Evolutionary conservation across 257 asterid genomes (phyloP).

Genomic region (Salvia rosmarinus): DNA sequence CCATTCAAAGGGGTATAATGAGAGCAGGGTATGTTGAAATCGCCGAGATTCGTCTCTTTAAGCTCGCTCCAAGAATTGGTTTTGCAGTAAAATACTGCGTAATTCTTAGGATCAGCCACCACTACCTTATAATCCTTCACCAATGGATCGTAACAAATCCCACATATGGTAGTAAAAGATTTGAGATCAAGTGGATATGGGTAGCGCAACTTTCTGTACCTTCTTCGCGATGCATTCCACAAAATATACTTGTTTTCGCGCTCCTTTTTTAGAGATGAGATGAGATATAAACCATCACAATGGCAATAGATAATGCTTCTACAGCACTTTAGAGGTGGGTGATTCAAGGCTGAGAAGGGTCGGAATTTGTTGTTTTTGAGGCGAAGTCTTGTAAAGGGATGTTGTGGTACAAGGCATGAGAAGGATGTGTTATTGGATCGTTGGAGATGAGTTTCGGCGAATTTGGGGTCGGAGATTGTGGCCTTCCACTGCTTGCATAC

Average conservation of each 20-base stretch:
- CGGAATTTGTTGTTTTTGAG: too few species aligned
- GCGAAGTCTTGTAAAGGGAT: too few species aligned
- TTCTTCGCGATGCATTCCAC: slow-evolving; percentile 20
- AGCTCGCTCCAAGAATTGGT: not conserved
- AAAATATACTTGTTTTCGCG: not conserved
- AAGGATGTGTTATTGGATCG: not conserved
- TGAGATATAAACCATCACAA: slow-evolving; percentile 12
- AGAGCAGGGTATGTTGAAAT: too few species aligned
- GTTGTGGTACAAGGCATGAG: too few species aligned
- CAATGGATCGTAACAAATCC: slow-evolving; percentile 11
- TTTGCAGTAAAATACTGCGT: not conserved
- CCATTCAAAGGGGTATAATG: too few species aligned
- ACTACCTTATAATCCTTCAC: slow-evolving; percentile 18
- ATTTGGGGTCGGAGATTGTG: not conserved
- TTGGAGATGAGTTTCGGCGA: slow-evolving; percentile 4
- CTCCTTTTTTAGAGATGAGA: too few species aligned
- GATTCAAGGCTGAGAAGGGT: not conserved
- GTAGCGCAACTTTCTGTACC: not conserved
- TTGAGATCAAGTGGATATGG: not conserved
- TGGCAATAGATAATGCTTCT: too few species aligned
- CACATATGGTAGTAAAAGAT: too few species aligned
- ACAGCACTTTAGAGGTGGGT: too few species aligned
- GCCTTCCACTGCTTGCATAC: slow-evolving; percentile 2
- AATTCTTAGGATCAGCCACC: not conserved
- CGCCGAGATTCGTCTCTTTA: not conserved